Conservation (phyloP, 352 stramenopile species). For the Aphanomyces euteiches region DNA sequence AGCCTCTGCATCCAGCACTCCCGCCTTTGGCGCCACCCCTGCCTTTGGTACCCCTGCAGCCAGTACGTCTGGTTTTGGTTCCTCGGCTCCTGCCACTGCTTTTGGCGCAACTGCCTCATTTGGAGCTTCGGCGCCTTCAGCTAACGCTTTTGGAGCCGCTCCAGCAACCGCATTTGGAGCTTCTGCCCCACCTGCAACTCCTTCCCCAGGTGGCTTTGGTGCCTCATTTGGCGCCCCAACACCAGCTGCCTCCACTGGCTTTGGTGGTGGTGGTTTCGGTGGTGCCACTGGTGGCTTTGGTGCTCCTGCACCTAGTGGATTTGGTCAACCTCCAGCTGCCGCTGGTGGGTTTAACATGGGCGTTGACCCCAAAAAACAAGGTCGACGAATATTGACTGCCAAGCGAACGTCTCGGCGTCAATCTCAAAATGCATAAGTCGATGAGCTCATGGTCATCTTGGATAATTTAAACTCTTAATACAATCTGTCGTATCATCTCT, state of each 20-base stretch:
- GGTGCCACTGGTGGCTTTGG: slow-evolving; percentile 37
- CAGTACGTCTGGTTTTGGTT: slow-evolving; percentile 30
- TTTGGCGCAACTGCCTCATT: slow-evolving; percentile 29
- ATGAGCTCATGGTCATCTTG: background rate
- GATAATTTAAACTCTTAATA: slow-evolving; percentile 15
- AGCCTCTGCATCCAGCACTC: slow-evolving; percentile 27
- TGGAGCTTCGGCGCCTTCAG: slow-evolving; percentile 13
- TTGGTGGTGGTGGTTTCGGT: slow-evolving; percentile 7
- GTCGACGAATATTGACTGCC: slow-evolving; percentile 18
- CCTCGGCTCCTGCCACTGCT: slow-evolving; percentile 14
- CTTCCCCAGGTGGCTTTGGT: background rate
- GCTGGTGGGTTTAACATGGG: slow-evolving; percentile 64
- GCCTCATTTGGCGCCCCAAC: slow-evolving; percentile 22
- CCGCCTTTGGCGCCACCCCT: slow-evolving; percentile 31
- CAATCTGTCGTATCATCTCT: background rate
- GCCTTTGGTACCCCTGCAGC: slow-evolving; percentile 30
- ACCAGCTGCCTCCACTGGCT: slow-evolving; percentile 10
- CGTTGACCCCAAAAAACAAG: slow-evolving; percentile 36
- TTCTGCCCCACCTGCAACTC: slow-evolving; percentile 33
- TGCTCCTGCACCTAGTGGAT: slow-evolving; percentile 35
- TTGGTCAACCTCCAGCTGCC: slow-evolving; percentile 36
- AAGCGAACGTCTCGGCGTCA: background rate
- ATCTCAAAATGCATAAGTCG: slow-evolving; percentile 11
- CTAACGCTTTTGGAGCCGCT: slow-evolving; percentile 36
- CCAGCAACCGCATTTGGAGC: slow-evolving; percentile 27